Base-by-base conservation (phyloP, 208 protist genomes). In the Acanthamoeba royreba region DNA sequence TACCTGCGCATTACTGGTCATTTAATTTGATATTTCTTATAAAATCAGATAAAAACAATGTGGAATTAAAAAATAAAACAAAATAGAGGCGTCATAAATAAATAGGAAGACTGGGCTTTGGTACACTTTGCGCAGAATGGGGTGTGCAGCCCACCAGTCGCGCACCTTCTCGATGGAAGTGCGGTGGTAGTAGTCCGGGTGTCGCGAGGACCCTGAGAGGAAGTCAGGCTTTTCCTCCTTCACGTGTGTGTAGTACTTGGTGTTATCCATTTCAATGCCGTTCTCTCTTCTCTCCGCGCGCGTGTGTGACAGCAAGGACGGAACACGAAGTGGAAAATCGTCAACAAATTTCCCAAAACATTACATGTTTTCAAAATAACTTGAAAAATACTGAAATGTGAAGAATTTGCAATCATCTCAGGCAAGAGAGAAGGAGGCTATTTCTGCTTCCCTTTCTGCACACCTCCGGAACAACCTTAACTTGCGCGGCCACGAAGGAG, bases 61-160 rank as follows among this genome's bases (percentile, higher is more conserved):
- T 25, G 49, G 49, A 19, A n/a, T n/a, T 55, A 9, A 55, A 25
- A 25, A 9, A 9, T 55, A 55, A 25, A 55, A 55, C 13, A 55
- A 55, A 19, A 55, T 19, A 19, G 11, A 13, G n/a, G 58, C 25
- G 58, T 15, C 58, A 38, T 55, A 55, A 19, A 55, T 55, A 55
- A 19, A 74, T 31, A 74, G 63, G 9, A 38, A n/a, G 66, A 22
- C 35, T 28, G 15, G 72, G 13, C 9, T 19, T 9, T 25, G 49
- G 49, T 83, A 83, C 72, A 83, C 43, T 52, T 83, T 83, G 72
- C 72, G 72, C 35, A 53, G 45, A 43, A 83, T 83, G 72, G 72
- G 72, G 22, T 83, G 45, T 5, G 72, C 72, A 31, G 38, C 4
- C 72, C 72, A 83, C 72, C 72, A 83, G 17, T 83, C 72, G 19